Percentiles rank a stretch among this genome's conserved stretches.
Evolutionary conservation across 306 rosid species (phyloP).

Genomic region (Hippophae gyantsensis): DNA sequence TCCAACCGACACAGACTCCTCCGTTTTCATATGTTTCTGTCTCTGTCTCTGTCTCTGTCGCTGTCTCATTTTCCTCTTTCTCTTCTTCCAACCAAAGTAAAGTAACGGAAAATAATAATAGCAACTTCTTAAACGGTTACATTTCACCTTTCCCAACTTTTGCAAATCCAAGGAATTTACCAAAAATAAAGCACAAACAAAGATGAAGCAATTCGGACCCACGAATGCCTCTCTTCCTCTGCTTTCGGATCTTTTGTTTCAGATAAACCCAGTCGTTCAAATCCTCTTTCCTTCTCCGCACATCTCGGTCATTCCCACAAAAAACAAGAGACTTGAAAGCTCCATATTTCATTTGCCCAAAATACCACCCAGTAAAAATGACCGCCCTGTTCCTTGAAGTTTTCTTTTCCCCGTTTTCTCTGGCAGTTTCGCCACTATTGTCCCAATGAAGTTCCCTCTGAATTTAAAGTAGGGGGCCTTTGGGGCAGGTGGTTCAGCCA

Average conservation of each 20-base stretch:
- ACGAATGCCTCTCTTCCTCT: constrained; percentile 34
- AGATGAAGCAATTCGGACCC: constrained; percentile 43
- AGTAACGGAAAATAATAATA: constrained; percentile 24
- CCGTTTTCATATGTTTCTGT: neutral
- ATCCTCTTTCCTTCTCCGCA: constrained; percentile 21
- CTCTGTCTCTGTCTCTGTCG: neutral
- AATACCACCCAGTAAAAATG: constrained; percentile 3
- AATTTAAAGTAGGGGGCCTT: constrained; percentile 37
- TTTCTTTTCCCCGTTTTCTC: neutral
- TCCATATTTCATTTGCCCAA: neutral
- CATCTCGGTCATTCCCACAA: constrained; percentile 29
- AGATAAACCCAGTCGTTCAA: neutral
- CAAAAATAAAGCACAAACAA: constrained; percentile 9
- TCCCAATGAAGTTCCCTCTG: constrained; percentile 21
- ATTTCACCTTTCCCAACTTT: constrained; percentile 39
- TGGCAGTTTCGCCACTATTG: neutral
- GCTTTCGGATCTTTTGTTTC: constrained; percentile 38
- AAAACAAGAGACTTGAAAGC: constrained; percentile 8
- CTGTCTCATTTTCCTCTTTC: neutral
- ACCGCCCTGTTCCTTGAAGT: neutral
- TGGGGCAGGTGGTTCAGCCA: neutral
- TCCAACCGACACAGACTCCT: constrained; percentile 10
- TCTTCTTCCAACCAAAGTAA: constrained; percentile 5
- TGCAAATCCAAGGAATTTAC: neutral
- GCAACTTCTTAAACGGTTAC: constrained; percentile 38